Evolutionary conservation across 2,329 filamentous ascomycete genomes (phyloP), one percentile per base, ranked within the genome.

Genomic region (Periconia macrospinosa): DNA sequence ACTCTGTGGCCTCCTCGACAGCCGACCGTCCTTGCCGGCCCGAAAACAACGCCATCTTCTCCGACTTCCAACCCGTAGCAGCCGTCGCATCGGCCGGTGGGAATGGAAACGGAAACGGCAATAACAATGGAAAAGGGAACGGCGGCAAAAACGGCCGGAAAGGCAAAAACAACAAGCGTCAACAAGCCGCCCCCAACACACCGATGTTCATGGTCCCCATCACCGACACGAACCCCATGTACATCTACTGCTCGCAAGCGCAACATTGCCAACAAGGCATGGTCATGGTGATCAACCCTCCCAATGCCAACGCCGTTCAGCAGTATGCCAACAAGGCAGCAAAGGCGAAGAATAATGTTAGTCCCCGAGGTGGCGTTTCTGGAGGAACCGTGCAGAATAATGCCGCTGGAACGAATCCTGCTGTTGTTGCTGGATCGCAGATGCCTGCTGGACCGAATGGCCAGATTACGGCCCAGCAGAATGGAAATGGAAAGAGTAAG

Each of bases 181-280:
- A 65, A 48, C 50, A 56, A 17, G 58, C 43, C 30, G 43, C 20
- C 23, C 43, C 53, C 42, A 65, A 61, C 17, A 63, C 53, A 2
- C 66, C 65, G 30, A 63, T 55, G 56, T 68, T 69, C 59, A 67
- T 63, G 58, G 58, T 69, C 9, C 62, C 62, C 30, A 49, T 69
- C 50, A 59, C 56, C 27, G 62, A 68, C 49, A 84, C 81, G 45
- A 84, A 81, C 30, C 89, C 90, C 33, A 80, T 92, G 63, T 92
- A 90, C 88, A 75, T 90, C 54, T 92, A 88, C 80, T 92, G 89
- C 75, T 85, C 84, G 27, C 86, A 91, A 73, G 68, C 67, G 0
- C 62, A 67, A 50, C 90, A 93, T 76, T 93, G 89, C 75, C 83
- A 91, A 72, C 77, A 73, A 48, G 87, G 88, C 55, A 91, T 91